Evolutionary conservation across 352 stramenopile genomes (phyloP), one percentile per base, ranked within the genome.

Genomic region (Pythium brachiatum): DNA sequence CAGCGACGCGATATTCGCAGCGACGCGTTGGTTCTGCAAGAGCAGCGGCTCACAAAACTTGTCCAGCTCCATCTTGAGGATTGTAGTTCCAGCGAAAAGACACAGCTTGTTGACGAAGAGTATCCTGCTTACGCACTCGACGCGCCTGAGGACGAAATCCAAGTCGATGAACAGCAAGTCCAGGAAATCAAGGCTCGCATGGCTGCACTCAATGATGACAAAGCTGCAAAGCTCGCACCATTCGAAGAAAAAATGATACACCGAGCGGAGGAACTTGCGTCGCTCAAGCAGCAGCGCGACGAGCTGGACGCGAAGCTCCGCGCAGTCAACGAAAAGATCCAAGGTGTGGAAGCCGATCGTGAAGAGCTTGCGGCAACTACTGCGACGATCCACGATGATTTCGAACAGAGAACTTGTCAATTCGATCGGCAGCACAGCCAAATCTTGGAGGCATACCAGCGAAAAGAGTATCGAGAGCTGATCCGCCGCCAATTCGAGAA

Each of bases 1-100:
- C 73, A 87, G 63, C 73, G 85, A 18, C 76, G 85, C 1, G 85
- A 94, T 53, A 70, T 94, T 29, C 79, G 85, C 15, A 90, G 80
- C 46, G 85, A 94, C 25, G 77, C 82, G 11, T 53, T 94, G 23
- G 39, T 38, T 15, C 48, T 92, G 44, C 81, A 90, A 61, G 69
- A 83, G 34, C 47, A 44, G 23, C 72, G 78, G 0, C 69, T 88
- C 16, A 58, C 51, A 1, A 66, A 66, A 23, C 4, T 60, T 1
- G 15, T 52, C 31, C 52, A 56, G 25, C 52, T 66, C 6, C 18
- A 25, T 18, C 36, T 34, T 3, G 53, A 62, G 20, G 44, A 34
- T 34, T 11, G 29, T 34, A 5, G 9, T 11, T 5, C 9, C 25
- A 21, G n/a, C 27, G 29, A 12, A 25, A 23, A 44, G 15, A 38